Conservation (phyloP, 2,329 filamentous ascomycete species). For the Claviceps fusiformis region DNA sequence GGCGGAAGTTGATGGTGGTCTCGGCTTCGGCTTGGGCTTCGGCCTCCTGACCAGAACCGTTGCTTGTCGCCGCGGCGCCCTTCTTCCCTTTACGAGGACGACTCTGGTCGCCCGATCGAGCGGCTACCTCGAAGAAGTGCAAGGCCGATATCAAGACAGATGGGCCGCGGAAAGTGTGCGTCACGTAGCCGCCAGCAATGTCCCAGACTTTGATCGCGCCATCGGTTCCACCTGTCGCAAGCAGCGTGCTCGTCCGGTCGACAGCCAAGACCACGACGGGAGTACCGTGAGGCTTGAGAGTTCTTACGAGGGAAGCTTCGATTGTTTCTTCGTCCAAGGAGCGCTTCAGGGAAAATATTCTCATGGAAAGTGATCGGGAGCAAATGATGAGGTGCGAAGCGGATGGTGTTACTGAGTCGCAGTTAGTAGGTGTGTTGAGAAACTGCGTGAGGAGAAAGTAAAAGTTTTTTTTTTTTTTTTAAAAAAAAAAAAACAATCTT, state of each 20-base stretch:
- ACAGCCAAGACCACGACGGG: conserved; percentile 78
- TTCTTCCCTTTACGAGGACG: conserved; percentile 23
- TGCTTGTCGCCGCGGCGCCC: conserved; percentile 7
- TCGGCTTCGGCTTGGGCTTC: conserved; percentile 25
- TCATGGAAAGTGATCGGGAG: conserved; percentile 92
- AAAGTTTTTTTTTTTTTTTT: too few relatives aligned
- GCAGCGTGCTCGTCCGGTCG: conserved; percentile 74
- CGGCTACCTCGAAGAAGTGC: conserved; percentile 71
- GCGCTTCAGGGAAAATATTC: conserved; percentile 63
- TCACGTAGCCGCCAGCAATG: conserved; percentile 76
- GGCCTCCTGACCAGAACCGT: conserved; percentile 25
- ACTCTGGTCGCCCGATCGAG: conserved; percentile 19
- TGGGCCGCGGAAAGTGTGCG: conserved; percentile 89
- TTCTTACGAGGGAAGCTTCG: conserved; percentile 56
- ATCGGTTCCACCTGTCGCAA: conserved; percentile 88
- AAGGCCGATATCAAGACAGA: conserved; percentile 84
- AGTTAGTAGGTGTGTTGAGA: conserved; percentile 7
- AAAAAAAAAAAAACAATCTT: neutral
- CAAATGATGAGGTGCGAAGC: conserved; percentile 81
- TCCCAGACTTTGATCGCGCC: conserved; percentile 96
- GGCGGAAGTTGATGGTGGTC: conserved; percentile 48
- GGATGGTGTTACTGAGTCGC: conserved; percentile 60
- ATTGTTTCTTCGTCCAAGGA: conserved; percentile 44
- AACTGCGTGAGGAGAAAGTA: too few relatives aligned
- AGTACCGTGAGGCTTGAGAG: conserved; percentile 77